Evolutionary conservation across 2,329 filamentous ascomycete species (phyloP), one percentile per base, ranked within the genome.

Genomic region (Aspergillus sp.): DNA sequence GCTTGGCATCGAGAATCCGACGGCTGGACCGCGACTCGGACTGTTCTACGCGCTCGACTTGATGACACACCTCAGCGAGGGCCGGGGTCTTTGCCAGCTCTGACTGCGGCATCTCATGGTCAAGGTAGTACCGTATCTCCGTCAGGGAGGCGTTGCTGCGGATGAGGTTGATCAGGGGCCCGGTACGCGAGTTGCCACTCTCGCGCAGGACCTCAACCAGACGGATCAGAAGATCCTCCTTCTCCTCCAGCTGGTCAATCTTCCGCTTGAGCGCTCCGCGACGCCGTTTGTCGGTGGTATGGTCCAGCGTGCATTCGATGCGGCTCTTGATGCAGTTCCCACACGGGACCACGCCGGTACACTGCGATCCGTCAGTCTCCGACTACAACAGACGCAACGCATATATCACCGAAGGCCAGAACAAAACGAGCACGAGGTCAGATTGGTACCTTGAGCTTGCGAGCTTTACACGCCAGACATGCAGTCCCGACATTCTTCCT

Each of bases 261-360:
- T 65, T 66, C 42, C 63, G 61, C 44, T 66, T 65, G 3, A 66
- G 47, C n/a, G 50, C 54, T 19, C 59, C 59, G 13, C 59, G 58
- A 13, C 60, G 60, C 42, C 60, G 60, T 50, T 56, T 58, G 40
- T 64, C 62, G 46, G 54, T 54, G 24, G 51, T 53, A 19, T 58
- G 52, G 42, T 64, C 60, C 17, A 64, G 50, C 20, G 57, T 59
- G 44, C 62, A 64, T 56, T 62, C 60, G 38, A 62, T 42, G 20
- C 54, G 45, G 45, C 55, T 55, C 33, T 60, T 60, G 47, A 59
- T 32, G 49, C 62, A 64, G 53, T 59, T 62, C 26, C 54, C 50
- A 50, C 62, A 64, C n/a, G 62, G 62, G 11, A 57, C 55, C 13
- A 50, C 53, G 35, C 60, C 60, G 11, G 59, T 60, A 36, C 62